Evolutionary conservation across 202 grass and related monocot species (phyloP).

Genomic region (Saccharum hybrid): DNA sequence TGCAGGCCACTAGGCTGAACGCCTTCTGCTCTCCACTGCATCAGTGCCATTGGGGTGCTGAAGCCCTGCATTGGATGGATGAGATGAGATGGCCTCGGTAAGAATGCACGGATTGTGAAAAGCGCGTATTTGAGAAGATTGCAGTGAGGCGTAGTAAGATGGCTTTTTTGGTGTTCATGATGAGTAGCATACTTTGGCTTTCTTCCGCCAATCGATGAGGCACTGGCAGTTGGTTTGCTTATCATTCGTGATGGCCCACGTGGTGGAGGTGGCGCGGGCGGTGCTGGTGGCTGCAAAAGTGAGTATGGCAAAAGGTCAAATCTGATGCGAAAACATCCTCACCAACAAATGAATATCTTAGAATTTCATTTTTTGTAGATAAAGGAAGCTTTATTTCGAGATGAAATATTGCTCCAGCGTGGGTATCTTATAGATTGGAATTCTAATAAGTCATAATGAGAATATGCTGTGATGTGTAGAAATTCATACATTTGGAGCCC

Average conservation of each 20-base stretch:
- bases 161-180: conserved; percentile 35
- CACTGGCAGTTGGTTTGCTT: conserved; percentile 51
- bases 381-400: neutral
- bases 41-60: conserved; percentile 56
- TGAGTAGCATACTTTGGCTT: conserved; percentile 70
- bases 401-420: neutral
- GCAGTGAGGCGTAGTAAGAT: conserved; percentile 21
- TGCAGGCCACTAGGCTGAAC: neutral
- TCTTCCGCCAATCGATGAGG: conserved; percentile 51
- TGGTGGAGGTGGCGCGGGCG: conserved; percentile 38
- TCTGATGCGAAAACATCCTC: neutral
- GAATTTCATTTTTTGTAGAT: neutral
- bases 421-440: neutral
- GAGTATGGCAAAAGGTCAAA: conserved; percentile 38
- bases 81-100: neutral
- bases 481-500: conserved; percentile 60
- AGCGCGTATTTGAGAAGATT: neutral
- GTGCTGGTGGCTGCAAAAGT: conserved; percentile 53
- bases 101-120: neutral
- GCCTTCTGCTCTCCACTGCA: conserved; percentile 13
- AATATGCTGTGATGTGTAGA: conserved; percentile 4
- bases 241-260: conserved; percentile 27
- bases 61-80: conserved; percentile 44
- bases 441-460: neutral
- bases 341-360: neutral